Conservation (phyloP, 352 stramenopile species). For the Globisporangium apiculatum region DNA sequence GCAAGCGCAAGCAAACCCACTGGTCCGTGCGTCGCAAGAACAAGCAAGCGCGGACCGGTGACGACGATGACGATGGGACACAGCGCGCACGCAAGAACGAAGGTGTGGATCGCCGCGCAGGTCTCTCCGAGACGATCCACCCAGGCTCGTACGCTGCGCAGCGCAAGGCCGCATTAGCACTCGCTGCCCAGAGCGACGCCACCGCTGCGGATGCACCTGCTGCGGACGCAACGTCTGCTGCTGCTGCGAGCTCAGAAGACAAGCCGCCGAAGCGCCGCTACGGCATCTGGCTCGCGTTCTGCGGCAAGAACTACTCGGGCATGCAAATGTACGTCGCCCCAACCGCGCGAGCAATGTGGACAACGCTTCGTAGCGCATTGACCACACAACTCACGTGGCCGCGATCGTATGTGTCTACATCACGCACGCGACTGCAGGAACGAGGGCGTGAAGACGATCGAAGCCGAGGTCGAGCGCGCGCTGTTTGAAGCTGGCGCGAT, state of each 20-base stretch:
- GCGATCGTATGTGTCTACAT: background rate
- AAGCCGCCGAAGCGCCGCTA: constrained; percentile 56
- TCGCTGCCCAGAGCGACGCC: constrained; percentile 1
- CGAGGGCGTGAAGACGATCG: constrained; percentile 83
- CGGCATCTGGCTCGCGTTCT: constrained; percentile 83
- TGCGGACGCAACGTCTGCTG: background rate
- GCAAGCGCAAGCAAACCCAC: constrained; percentile 63
- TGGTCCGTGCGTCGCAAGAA: constrained; percentile 72
- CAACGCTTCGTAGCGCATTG: no score
- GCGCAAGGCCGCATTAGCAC: constrained; percentile 14
- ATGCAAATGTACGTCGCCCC: constrained; percentile 71
- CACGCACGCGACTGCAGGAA: constrained; percentile 37
- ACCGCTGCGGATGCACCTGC: background rate
- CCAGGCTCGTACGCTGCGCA: constrained; percentile 71
- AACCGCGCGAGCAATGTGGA: no score
- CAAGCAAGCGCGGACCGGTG: constrained; percentile 45
- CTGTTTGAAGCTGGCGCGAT: constrained; percentile 85
- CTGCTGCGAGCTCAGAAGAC: constrained; percentile 1
- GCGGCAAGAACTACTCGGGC: constrained; percentile 84
- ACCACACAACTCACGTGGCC: background rate
- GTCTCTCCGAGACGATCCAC: constrained; percentile 58
- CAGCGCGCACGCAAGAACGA: constrained; percentile 7
- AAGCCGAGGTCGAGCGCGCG: constrained; percentile 85
- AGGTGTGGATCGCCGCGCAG: constrained; percentile 36
- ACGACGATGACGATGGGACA: constrained; percentile 11